phyloP scores from a whole-genome alignment of 225 moss, liverwort and hornwort species.

The Bryoerythrophyllum caledonicum region DNA sequence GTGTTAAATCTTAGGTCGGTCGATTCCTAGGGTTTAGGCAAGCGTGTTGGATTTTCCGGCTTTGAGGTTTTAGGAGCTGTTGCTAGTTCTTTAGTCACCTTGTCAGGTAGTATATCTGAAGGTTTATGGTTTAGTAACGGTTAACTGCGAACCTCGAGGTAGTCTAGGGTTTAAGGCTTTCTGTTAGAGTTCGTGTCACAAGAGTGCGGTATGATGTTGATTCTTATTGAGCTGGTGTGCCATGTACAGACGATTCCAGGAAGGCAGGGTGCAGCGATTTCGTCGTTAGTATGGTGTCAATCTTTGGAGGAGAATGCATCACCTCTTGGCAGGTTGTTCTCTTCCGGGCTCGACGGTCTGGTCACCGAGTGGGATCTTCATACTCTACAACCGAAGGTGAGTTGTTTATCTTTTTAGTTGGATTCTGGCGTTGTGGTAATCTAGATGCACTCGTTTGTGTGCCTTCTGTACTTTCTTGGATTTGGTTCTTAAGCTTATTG shows the following conservation, averaged over 20 bases:
- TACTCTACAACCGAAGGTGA: constrained; percentile 77
- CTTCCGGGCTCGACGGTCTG: constrained; percentile 84
- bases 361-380: constrained; percentile 94
- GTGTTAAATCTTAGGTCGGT: background rate
- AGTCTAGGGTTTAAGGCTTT: constrained; percentile 36
- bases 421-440: background rate
- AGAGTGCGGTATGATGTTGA: background rate
- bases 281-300: constrained; percentile 86
- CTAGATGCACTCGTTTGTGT: background rate
- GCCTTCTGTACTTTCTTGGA: background rate
- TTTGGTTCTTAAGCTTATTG: background rate
- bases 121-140: background rate
- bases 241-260: constrained; percentile 81
- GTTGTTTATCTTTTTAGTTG: background rate
- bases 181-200: background rate
- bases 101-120: background rate
- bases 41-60: background rate
- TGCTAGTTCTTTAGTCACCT: background rate
- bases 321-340: constrained; percentile 82
- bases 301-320: constrained; percentile 43
- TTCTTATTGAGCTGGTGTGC: background rate
- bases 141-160: background rate
- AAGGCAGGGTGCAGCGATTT: constrained; percentile 78
- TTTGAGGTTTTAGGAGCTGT: background rate
- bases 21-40: constrained; percentile 18